These are phyloP conservation scores for Boletus nobilissimus DNA, from an alignment of 1,284 basidiomycete genomes.

Conservation along the genomic window DNA sequence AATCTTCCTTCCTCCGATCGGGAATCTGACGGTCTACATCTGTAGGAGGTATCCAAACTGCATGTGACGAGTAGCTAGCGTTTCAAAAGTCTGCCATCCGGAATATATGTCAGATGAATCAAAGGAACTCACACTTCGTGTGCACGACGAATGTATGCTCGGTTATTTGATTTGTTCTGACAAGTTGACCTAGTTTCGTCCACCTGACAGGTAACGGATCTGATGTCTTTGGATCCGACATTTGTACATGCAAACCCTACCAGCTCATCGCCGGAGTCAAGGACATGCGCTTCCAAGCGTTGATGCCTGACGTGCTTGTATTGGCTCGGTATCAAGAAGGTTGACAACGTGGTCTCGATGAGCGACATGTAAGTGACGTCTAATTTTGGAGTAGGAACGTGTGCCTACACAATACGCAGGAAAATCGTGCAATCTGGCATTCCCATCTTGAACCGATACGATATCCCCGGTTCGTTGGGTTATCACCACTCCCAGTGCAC, in stretches of 20 bases:
- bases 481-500: not conserved
- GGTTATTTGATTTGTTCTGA: slow-evolving; percentile 27
- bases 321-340: slow-evolving; percentile 91
- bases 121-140: slow-evolving; percentile 90
- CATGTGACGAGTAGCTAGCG: slow-evolving; percentile 7
- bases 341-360: slow-evolving; percentile 94
- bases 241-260: slow-evolving; percentile 96
- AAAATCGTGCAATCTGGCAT: slow-evolving; percentile 94
- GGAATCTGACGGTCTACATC: slow-evolving; percentile 92
- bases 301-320: slow-evolving; percentile 97
- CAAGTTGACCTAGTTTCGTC: slow-evolving; percentile 2
- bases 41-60: slow-evolving; percentile 61
- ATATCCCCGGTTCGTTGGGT: slow-evolving; percentile 72
- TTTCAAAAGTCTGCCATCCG: slow-evolving; percentile 76
- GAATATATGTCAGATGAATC: slow-evolving; percentile 80
- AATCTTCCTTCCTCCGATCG: slow-evolving; percentile 95
- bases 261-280: slow-evolving; percentile 94
- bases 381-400: not conserved
- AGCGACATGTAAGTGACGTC: slow-evolving; percentile 74
- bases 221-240: slow-evolving; percentile 91
- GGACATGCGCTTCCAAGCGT: slow-evolving; percentile 94
- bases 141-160: slow-evolving; percentile 90
- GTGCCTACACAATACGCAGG: slow-evolving; percentile 54
- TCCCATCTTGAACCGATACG: slow-evolving; percentile 83
- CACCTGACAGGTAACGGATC: slow-evolving; percentile 74